These are phyloP conservation scores for Colletotrichum siamense DNA, from an alignment of 2,329 filamentous ascomycete species.

Conservation along the genomic window DNA sequence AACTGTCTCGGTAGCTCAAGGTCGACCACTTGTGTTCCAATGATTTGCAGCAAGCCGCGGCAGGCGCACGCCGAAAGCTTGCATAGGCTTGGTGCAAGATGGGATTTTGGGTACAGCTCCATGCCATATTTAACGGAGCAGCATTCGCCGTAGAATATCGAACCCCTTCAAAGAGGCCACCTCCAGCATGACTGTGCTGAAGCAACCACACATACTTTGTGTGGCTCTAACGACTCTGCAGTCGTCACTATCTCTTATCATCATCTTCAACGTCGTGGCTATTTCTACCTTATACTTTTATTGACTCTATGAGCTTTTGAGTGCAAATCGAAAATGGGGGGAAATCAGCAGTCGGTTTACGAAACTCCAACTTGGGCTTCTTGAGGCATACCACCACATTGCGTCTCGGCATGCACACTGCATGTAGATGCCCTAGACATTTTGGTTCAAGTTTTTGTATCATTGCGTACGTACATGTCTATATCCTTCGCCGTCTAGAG, in stretches of 20 bases:
- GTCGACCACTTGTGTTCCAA: neutral
- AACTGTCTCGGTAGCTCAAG: neutral
- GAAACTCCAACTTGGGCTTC: neutral
- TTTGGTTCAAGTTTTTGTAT: neutral
- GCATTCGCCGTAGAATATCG: neutral
- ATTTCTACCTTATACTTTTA: neutral
- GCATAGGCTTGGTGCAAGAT: neutral
- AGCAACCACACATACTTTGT: neutral
- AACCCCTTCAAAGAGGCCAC: neutral
- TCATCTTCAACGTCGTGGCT: neutral
- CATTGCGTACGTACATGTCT: slow-evolving; percentile 46
- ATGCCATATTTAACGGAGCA: neutral
- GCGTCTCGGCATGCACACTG: neutral
- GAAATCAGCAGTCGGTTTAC: neutral
- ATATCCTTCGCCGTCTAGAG: slow-evolving; percentile 46
- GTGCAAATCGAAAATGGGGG: neutral
- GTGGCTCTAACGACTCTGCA: neutral
- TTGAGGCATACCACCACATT: neutral
- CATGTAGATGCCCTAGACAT: neutral
- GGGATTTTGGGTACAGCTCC: neutral
- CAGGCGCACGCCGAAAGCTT: neutral
- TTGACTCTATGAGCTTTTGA: neutral
- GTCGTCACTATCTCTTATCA: neutral
- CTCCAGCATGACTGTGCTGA: neutral
- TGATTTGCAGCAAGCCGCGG: neutral